A percentile compares a stretch with the other conserved stretches of the same genome.
These are phyloP conservation scores for Mortierella sp. DNA, from an alignment of 371 early-diverging fungal genomes.

Conservation along the genomic window DNA sequence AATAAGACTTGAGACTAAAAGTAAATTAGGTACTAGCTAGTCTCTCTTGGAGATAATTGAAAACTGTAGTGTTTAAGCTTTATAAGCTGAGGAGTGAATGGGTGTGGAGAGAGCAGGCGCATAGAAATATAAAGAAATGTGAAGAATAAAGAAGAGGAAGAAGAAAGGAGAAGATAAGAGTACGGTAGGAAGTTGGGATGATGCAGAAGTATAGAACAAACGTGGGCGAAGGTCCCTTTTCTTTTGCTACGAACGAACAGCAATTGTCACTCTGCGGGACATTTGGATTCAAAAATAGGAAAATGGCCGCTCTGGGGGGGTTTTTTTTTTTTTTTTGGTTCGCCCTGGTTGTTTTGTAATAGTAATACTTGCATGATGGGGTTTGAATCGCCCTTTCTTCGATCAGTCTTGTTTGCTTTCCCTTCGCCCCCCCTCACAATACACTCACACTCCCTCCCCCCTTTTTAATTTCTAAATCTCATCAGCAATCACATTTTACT, in stretches of 20 bases:
- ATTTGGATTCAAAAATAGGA: conserved; percentile 2
- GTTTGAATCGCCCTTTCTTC: background rate
- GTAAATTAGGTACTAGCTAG: too few species aligned
- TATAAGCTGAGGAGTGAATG: background rate
- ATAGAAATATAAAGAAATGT: background rate
- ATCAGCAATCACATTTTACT: background rate
- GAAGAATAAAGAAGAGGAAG: background rate
- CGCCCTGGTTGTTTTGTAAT: background rate
- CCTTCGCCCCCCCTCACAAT: background rate
- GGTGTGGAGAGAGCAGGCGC: background rate
- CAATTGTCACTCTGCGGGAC: too few species aligned
- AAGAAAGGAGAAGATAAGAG: background rate
- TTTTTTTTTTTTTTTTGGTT: background rate
- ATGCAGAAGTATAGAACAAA: background rate
- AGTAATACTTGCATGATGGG: background rate
- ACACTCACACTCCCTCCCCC: background rate
- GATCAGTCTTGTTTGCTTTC: background rate
- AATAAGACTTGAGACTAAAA: too few species aligned
- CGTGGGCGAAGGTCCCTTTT: background rate
- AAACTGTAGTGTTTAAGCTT: too few species aligned
- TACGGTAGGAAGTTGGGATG: background rate
- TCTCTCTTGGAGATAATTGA: too few species aligned
- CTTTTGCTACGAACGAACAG: background rate
- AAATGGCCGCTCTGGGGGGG: background rate
- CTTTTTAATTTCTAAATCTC: background rate